Percentiles rank a stretch among this genome's conserved stretches.
Evolutionary conservation across 768 basidiomycete genomes (phyloP).

Genomic region (Trametes gibbosa): DNA sequence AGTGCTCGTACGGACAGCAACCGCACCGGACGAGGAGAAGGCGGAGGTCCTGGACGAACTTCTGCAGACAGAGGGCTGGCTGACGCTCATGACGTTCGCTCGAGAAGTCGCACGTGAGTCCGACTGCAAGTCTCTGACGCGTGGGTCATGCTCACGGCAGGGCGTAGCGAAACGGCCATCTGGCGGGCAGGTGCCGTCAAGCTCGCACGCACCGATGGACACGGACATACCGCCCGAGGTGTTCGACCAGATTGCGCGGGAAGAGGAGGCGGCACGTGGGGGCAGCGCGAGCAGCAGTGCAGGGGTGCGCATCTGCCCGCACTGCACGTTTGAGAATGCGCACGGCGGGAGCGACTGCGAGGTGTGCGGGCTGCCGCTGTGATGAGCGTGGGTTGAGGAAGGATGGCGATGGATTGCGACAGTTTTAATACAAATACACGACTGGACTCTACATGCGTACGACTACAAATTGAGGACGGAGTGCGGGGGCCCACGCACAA

Average conservation of each 20-base stretch:
- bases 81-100: constrained; percentile 79
- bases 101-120: constrained; percentile 72
- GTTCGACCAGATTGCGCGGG: constrained; percentile 73
- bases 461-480: neutral
- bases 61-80: constrained; percentile 74
- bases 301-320: constrained; percentile 68
- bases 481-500: no score
- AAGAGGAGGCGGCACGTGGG: constrained; percentile 35
- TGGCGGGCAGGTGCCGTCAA: neutral
- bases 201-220: constrained; percentile 40
- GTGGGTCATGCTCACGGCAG: neutral
- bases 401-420: neutral
- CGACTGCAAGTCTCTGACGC: neutral
- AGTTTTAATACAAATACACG: neutral
- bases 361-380: constrained; percentile 82
- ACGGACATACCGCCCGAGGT: constrained; percentile 73
- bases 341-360: constrained; percentile 82
- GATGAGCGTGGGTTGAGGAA: constrained; percentile 10
- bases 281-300: constrained; percentile 24
- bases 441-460: neutral
- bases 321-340: constrained; percentile 90
- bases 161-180: constrained; percentile 13
- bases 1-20: constrained; percentile 58
- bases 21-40: constrained; percentile 64
- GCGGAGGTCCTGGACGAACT: constrained; percentile 60